Base-by-base conservation (phyloP, 352 stramenopile species). In the Albugo candida region DNA sequence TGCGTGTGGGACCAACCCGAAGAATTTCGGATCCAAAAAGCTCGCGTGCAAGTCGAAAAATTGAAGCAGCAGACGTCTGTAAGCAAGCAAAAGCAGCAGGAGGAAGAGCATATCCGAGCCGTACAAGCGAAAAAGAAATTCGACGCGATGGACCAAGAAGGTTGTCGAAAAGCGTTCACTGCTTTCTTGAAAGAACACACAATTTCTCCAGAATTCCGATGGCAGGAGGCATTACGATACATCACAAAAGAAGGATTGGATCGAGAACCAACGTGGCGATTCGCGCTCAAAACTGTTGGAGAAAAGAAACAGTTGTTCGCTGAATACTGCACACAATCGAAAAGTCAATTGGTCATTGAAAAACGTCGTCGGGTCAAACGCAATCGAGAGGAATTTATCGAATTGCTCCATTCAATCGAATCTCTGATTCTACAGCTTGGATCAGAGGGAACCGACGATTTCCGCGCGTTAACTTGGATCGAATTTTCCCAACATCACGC, bases 221-320 rank as follows among this genome's bases (percentile, higher is more conserved):
- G 77, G 74, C 61, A 71, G 21, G 74, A 91, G 37, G 68, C 69
- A 4, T 65, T 73, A 52, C 71, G 71, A 11, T 41, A 67, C 37
- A 64, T 87, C 21, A 38, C 45, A n/a, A 81, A 81, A 37, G 43
- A 48, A 21, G 59, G 60, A 8, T 53, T 70, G 38, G 56, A 70
- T 13, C 68, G 59, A 11, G 75, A 85, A 48, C 65, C 72, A 2
- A 60, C 70, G 5, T 91, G 72, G 72, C 67, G 65, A 38, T 82
- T 74, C 45, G 70, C 72, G 10, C 47, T 87, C 11, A 51, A 54
- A 1, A 83, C 66, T 0, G 67, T 80, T 0, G 77, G 77, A 12
- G 74, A 91, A 36, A 85, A 86, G 60, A 91, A 91, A 39, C 77
- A 91, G 48, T 69, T 67, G 11, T 87, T 81, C 24, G 73, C 77